Evolutionary conservation across 257 asterid species (phyloP), one percentile per base, ranked within the genome.

Genomic region (Paulownia fortunei): DNA sequence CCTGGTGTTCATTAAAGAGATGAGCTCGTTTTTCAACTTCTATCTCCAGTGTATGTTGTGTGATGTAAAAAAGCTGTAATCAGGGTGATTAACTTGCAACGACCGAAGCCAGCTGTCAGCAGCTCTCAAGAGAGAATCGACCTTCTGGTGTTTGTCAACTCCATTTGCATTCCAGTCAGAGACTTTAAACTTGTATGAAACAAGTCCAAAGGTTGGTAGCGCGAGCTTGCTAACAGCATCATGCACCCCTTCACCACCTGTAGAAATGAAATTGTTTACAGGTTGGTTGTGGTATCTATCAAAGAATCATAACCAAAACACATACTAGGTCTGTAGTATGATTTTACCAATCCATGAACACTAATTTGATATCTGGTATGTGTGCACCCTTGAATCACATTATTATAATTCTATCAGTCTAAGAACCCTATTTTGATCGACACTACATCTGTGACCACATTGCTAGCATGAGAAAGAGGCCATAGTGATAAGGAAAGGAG

Each of bases 31-130:
- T 36, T 68, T 67, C 49, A 21, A 32, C 47, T 32, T 51, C 85
- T 87, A 92, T 82, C 88, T 83, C 87, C 83, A 61, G 77, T 76
- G 74, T 5, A 87, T 72, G 79, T 80, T 84, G 82, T 88, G 97
- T 3, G 97, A 76, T 69, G 59, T 77, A 63, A 92, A 94, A 60
- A 90, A 91, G 77, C 75, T 86, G 82, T 85, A 91, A 79, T 92
- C 98, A 5, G 95, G 97, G 78, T 91, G 97, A 54, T 85, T 78
- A 47, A 90, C 96, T 66, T 91, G 92, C 88, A 91, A 73, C 39
- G 36, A 52, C 55, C 88, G 89, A 59, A 93, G 92, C 98, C 98
- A 95, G 73, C 86, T 87, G 44, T 86, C 98, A 52, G 98, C 98
- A 30, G 87, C 88, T 68, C 79, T 87, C 56, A 77, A 74, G 15